Base-by-base conservation (phyloP, 495 filamentous ascomycete genomes). In the Arthonia radiata region DNA sequence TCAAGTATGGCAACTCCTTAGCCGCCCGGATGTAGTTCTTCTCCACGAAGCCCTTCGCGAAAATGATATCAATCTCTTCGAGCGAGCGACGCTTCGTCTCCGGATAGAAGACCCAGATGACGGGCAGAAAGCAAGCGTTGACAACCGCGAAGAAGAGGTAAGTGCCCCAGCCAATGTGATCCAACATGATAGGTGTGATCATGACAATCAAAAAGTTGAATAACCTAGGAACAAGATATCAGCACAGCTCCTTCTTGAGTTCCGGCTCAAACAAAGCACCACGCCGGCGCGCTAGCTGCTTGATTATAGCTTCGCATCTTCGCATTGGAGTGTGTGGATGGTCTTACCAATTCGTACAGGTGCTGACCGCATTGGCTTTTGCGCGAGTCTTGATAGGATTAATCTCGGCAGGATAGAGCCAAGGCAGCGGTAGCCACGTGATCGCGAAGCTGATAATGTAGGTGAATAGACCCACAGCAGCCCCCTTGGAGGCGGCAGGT, bases 41-140 rank as follows among this genome's bases (percentile, higher is more conserved):
- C 47, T 83, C 77, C 15, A 50, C 44, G 37, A 64, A 64, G 3
- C 73, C 75, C 56, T 83, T 81, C 19, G 72, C 69, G 32, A 79
- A 77, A 44, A 75, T 71, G 28, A 80, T 54, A 42, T 82, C 77
- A 29, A 80, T 78, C 39, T 80, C 74, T 39, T 82, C 76, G 12
- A 82, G 56, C 22, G 61, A 68, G 27, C 74, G 66, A 19, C 54
- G 47, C 6, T 61, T 60, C 1, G 71, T 78, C 50, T 78, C 73
- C 4, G 74, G 72, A 43, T 75, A 78, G 50, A 71, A 74, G 49
- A 78, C 64, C 47, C 61, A 77, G 47, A 81, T 71, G 33, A 71
- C 40, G 1, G 76, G 73, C 11, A 81, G 43, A 55, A 79, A 77
- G 35, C 48, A 48, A 26, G 57, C 65, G 47, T 82, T 81, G 36